Conservation (phyloP, 805 yeast species). For the Zygosaccharomyces lentus region DNA sequence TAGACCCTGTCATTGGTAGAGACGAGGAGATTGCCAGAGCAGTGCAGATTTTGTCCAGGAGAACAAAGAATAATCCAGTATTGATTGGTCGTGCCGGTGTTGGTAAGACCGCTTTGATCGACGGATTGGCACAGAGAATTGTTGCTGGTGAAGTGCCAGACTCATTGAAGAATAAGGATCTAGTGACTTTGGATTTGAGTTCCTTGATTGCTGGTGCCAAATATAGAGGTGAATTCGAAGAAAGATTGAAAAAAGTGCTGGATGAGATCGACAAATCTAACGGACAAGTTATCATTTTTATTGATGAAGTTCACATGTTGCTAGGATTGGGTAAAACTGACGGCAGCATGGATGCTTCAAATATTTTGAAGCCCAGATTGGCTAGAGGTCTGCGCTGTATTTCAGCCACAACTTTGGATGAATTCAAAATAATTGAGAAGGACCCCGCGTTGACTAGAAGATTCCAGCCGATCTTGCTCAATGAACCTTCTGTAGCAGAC, state of each 20-base stretch:
- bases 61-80: conserved; percentile 95
- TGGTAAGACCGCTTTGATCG: conserved; percentile 95
- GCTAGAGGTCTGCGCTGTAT: conserved; percentile 94
- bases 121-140: conserved; percentile 92
- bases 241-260: conserved; percentile 72
- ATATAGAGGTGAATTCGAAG: conserved; percentile 94
- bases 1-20: conserved; percentile 96
- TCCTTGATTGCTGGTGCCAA: conserved; percentile 92
- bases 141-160: conserved; percentile 93
- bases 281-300: conserved; percentile 74
- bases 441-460: conserved; percentile 95
- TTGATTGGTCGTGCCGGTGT: conserved; percentile 96
- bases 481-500: conserved; percentile 87
- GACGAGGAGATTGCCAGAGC: conserved; percentile 94
- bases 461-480: conserved; percentile 80
- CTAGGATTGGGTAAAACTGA: conserved; percentile 90
- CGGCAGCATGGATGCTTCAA: conserved; percentile 94
- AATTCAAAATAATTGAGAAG: conserved; percentile 90
- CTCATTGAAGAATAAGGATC: conserved; percentile 78
- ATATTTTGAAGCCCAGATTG: conserved; percentile 84
- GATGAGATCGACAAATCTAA: conserved; percentile 77
- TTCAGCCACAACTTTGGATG: conserved; percentile 95
- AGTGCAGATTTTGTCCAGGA: conserved; percentile 82
- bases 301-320: conserved; percentile 86
- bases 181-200: conserved; percentile 82